A percentile compares a stretch with the other conserved stretches of the same genome.
Conservation (phyloP, 352 stramenopile genomes). For the Globisporangium lucens region DNA sequence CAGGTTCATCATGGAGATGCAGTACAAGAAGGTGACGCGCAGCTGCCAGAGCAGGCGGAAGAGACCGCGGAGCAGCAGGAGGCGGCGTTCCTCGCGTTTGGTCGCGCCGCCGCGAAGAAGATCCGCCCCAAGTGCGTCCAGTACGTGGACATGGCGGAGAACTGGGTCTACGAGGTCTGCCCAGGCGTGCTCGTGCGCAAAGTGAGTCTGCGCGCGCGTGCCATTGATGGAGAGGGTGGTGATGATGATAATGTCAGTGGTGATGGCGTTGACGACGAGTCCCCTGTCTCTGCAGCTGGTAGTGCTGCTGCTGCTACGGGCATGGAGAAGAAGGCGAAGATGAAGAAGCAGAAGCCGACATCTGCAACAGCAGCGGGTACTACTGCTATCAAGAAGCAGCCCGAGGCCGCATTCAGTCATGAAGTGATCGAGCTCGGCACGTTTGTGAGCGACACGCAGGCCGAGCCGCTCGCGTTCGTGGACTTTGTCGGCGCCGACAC, state of each 20-base stretch:
- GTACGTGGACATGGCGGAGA: constrained; percentile 42
- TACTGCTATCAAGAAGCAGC: not conserved
- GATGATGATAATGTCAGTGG: not conserved
- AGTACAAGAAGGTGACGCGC: not conserved
- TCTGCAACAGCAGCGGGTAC: not conserved
- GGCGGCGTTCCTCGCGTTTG: constrained; percentile 42
- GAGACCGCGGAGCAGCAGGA: constrained; percentile 8
- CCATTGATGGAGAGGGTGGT: not conserved
- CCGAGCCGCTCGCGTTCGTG: constrained; percentile 30
- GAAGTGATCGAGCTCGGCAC: constrained; percentile 38
- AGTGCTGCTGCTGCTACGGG: not conserved
- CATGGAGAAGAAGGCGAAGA: not conserved
- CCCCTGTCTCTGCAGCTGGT: not conserved
- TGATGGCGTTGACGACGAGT: not conserved
- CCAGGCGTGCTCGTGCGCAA: constrained; percentile 50
- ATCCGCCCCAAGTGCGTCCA: constrained; percentile 64
- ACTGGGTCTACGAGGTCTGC: constrained; percentile 74
- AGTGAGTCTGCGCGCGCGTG: constrained; percentile 26
- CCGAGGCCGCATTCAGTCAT: constrained; percentile 8
- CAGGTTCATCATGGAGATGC: not conserved
- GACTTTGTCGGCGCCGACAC: constrained; percentile 47
- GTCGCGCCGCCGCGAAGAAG: constrained; percentile 47
- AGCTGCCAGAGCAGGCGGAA: constrained; percentile 1
- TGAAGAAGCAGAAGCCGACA: constrained; percentile 12
- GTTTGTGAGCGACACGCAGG: constrained; percentile 35